Base-by-base conservation (phyloP, 805 yeast genomes). In the Maudiozyma pseudohumilis region DNA sequence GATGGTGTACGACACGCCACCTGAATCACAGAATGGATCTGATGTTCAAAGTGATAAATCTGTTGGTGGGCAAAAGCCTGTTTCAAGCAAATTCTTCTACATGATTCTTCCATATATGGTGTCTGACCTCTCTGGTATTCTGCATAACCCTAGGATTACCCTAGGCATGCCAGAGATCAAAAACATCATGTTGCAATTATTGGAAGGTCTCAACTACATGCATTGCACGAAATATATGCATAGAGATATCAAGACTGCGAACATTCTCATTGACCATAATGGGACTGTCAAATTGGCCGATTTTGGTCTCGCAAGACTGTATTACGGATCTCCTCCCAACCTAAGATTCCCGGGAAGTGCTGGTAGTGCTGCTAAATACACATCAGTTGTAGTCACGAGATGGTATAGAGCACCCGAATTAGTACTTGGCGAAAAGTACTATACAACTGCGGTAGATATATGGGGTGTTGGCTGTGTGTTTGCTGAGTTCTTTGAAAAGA, bases 351-450 rank as follows among this genome's bases (percentile, higher is more conserved):
- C 64, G 0, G 69, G 70, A 31, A 72, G 73, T 19, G 71, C 75
- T 1, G 63, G 65, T 0, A 41, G 55, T 3, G 62, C 55, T 19
- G 58, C 51, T 52, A 63, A 59, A 23, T 71, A 75, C 46, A 77
- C 84, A 0, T 69, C 73, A n/a, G 68, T 74, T 38, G 98, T 92
- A 2, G 97, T 92, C 27, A 92, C 98, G 0, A 64, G 98, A 46
- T 92, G 98, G 98, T 92, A 94, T 60, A 68, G 98, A 41, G 94
- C 98, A 1, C 98, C 97, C 0, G 98, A 89, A 57, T 67, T 92
- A 15, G 69, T 92, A 12, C 62, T 92, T 37, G 96, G 96, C 3
- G 94, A 87, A 47, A 69, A 81, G 48, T 66, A 72, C 41, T 89
- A 89, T 57, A 87, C 96, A 2, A 83, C 96, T 0, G 94, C 97